Percentiles rank a stretch among this genome's conserved stretches.
phyloP scores from a whole-genome alignment of 345 rosid species.

The Hibiscus syriacus region DNA sequence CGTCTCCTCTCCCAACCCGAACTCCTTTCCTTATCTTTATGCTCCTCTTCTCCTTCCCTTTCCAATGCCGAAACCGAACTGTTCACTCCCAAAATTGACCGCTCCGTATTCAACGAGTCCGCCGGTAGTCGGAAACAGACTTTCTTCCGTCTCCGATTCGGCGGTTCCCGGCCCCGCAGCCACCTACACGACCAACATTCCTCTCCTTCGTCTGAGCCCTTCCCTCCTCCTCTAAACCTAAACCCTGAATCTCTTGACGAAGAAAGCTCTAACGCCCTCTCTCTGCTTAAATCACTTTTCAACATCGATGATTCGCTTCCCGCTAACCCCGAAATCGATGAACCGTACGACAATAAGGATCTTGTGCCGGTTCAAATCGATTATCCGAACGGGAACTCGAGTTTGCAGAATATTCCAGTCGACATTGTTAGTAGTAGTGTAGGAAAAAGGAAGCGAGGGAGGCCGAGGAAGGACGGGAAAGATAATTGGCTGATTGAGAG shows the following conservation, averaged over 20 bases:
- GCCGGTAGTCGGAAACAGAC: constrained; percentile 94
- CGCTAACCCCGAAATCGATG: background rate
- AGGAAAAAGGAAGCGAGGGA: constrained; percentile 49
- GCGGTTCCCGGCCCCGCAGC: constrained; percentile 34
- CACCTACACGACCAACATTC: too few relatives aligned
- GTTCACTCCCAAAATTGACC: too few relatives aligned
- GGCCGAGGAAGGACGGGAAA: constrained; percentile 42
- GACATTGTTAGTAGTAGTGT: constrained; percentile 14
- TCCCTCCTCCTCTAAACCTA: constrained; percentile 11
- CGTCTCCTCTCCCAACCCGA: constrained; percentile 54
- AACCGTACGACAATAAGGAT: constrained; percentile 18
- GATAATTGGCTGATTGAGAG: constrained; percentile 12
- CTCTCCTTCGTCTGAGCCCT: constrained; percentile 15
- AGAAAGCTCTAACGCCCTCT: too few relatives aligned
- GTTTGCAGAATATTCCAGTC: constrained; percentile 15
- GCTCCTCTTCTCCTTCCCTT: constrained; percentile 29
- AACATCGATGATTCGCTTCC: constrained; percentile 26
- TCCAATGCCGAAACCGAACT: constrained; percentile 30
- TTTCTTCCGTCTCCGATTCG: constrained; percentile 76
- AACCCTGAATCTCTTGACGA: constrained; percentile 28
- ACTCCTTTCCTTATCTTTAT: too few relatives aligned
- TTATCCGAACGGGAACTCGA: constrained; percentile 9
- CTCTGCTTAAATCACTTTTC: too few relatives aligned
- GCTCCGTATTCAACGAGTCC: constrained; percentile 88
- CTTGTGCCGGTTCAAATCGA: constrained; percentile 32